Base-by-base conservation (phyloP, 2,329 filamentous ascomycete species). In the Dothistroma septosporum region DNA sequence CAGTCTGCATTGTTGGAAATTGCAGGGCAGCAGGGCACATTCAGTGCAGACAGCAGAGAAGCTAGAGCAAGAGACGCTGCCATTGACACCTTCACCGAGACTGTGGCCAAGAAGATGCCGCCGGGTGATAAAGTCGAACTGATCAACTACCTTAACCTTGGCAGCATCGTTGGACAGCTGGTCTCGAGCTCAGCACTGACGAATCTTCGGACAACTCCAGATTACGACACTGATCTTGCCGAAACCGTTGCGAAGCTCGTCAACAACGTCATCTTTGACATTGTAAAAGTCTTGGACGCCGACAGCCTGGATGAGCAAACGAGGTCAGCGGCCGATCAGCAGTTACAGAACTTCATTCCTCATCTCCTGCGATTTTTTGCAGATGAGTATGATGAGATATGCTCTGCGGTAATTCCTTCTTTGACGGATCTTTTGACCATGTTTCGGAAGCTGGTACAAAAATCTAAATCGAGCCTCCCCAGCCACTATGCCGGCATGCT, bases 41-140 rank as follows among this genome's bases (percentile, higher is more conserved):
- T 65, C 76, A 82, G 69, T 77, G 85, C 70, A 75, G 83, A 72
- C 81, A 89, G 75, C 60, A 75, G 76, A 50, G 74, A 77, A 61
- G 91, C 95, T 73, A 90, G 87, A 74, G 89, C 96, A 65, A 87
- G 92, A 65, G 90, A 96, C 77, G 89, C 92, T 19, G 93, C 94
- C 56, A 91, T 97, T 69, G 92, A 97, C 71, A 92, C 94, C 31
- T 89, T 99, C 73, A 96, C 91, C 5, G 93, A 99, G 77, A 96
- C 96, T 68, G 90, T 96, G 60, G 89, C 88, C 75, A 99, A 99
- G 83, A 97, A 97, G 81, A 99, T 99, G 94, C 91, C 91, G 70
- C 83, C 92, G 1, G 82, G 85, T 41, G 93, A 97, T 79, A 99
- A 99, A 82, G 88, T 96, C 69, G 89, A 95, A 70, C 87, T 99